Conservation (phyloP, 768 basidiomycete species). For the Symmetrospora coprosmae region DNA sequence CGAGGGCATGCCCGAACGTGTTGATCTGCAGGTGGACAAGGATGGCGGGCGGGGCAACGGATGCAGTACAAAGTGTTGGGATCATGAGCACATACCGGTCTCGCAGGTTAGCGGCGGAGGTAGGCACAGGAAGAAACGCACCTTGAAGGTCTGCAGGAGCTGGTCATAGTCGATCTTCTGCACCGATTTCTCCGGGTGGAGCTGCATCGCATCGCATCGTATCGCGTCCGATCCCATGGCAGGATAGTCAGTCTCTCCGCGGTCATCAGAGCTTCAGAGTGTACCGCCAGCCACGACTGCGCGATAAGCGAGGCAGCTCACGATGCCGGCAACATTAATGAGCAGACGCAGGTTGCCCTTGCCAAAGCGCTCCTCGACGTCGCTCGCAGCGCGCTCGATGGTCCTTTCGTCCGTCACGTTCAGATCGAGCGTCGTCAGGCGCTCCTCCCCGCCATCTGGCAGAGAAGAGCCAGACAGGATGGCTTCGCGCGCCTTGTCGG, state of each 20-base stretch:
- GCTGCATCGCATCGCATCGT: slow-evolving; percentile 30
- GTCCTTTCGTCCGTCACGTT: slow-evolving; percentile 36
- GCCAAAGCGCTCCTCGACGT: slow-evolving; percentile 35
- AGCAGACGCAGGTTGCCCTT: slow-evolving; percentile 36
- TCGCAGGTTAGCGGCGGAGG: neutral
- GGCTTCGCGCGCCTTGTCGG: slow-evolving; percentile 28
- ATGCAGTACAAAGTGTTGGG: too few relatives aligned
- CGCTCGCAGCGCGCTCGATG: slow-evolving; percentile 36
- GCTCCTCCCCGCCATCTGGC: slow-evolving; percentile 25
- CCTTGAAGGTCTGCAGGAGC: slow-evolving; percentile 36
- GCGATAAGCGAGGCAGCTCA: slow-evolving; percentile 19
- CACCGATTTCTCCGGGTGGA: slow-evolving; percentile 41
- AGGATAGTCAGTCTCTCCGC: too few relatives aligned
- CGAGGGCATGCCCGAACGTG: slow-evolving; percentile 40
- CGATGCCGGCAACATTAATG: slow-evolving; percentile 39
- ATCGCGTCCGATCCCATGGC: neutral
- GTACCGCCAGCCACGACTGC: neutral
- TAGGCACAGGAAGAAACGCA: neutral
- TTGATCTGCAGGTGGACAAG: slow-evolving; percentile 36
- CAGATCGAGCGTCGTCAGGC: slow-evolving; percentile 35
- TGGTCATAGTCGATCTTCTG: slow-evolving; percentile 32
- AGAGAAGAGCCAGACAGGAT: slow-evolving; percentile 28
- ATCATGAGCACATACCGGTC: too few relatives aligned
- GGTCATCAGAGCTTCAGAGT: neutral
- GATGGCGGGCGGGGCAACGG: too few relatives aligned